Conservation (phyloP, 2,329 filamentous ascomycete genomes). For the Colletotrichum cordylinicola region DNA sequence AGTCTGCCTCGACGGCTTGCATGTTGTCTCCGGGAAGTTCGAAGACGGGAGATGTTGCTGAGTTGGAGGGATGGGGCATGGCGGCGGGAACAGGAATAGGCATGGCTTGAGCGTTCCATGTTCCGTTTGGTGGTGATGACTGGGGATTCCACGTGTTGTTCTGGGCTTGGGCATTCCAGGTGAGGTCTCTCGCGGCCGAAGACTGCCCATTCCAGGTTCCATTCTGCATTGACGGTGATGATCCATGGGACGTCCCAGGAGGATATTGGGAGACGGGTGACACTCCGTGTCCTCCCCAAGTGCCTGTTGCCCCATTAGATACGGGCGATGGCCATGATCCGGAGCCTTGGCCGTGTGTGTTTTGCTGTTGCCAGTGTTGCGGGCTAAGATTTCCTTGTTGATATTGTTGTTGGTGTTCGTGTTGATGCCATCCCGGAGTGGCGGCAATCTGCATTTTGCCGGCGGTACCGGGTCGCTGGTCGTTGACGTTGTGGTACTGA, state of each 20-base stretch:
- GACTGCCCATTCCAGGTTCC: neutral
- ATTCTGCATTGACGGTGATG: neutral
- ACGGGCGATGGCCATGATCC: conserved; percentile 14
- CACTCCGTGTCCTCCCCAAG: neutral
- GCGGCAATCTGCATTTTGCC: neutral
- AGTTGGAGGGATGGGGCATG: neutral
- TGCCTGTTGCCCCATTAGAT: neutral
- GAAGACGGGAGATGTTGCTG: conserved; percentile 5
- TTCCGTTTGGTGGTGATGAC: neutral
- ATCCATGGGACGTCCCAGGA: neutral
- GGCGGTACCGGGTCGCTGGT: neutral
- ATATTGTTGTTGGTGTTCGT: conserved; percentile 1
- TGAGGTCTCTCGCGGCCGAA: neutral
- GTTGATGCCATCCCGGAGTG: neutral
- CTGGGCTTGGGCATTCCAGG: neutral
- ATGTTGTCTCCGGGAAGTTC: conserved; percentile 14
- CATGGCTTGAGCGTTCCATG: conserved; percentile 1
- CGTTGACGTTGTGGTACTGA: neutral
- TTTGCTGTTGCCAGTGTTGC: conserved; percentile 9
- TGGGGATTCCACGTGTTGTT: conserved; percentile 2
- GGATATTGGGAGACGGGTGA: conserved; percentile 12
- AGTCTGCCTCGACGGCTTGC: conserved; percentile 16
- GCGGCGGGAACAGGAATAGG: neutral
- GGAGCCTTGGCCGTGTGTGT: neutral
- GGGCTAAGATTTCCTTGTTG: neutral